Percentiles rank a stretch among this genome's conserved stretches.
phyloP scores from a whole-genome alignment of 2,329 filamentous ascomycete species.

The Colletotrichum tabaci region DNA sequence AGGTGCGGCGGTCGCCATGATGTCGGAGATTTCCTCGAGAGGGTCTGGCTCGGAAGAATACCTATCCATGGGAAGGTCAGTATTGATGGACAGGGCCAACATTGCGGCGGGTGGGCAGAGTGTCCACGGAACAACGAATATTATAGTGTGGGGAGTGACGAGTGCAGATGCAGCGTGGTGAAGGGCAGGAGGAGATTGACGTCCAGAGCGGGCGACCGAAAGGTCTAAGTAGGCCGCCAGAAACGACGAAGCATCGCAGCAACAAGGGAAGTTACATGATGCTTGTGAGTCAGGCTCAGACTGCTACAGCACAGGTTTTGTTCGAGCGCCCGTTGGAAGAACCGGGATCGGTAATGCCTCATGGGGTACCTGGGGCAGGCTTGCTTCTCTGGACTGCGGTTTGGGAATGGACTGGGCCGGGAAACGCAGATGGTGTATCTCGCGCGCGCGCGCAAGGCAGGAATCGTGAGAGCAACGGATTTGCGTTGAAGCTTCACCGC shows the following conservation, averaged over 20 bases:
- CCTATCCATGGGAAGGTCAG: slow-evolving; percentile 60
- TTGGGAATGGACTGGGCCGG: slow-evolving; percentile 17
- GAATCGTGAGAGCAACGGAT: slow-evolving; percentile 34
- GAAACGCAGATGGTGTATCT: slow-evolving; percentile 13
- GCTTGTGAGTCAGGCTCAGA: slow-evolving; percentile 36
- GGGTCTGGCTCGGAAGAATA: slow-evolving; percentile 58
- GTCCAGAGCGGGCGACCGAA: slow-evolving; percentile 17
- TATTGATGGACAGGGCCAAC: slow-evolving; percentile 55
- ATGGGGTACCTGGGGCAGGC: slow-evolving; percentile 22
- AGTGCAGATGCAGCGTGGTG: not conserved
- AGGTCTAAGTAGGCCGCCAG: slow-evolving; percentile 36
- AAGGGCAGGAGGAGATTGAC: slow-evolving; percentile 5
- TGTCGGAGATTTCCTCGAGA: slow-evolving; percentile 50
- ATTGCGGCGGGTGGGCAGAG: slow-evolving; percentile 47
- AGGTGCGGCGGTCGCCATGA: slow-evolving; percentile 52
- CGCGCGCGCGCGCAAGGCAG: slow-evolving; percentile 24
- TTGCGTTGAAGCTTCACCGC: slow-evolving; percentile 42
- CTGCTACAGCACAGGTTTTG: slow-evolving; percentile 27
- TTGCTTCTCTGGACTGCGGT: slow-evolving; percentile 25
- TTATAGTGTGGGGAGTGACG: not conserved
- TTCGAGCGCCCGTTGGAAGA: slow-evolving; percentile 27
- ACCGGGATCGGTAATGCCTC: slow-evolving; percentile 30
- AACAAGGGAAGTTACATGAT: slow-evolving; percentile 41
- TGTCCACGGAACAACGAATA: slow-evolving; percentile 19
- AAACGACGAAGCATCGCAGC: slow-evolving; percentile 33